Base-by-base conservation (phyloP, 1,284 basidiomycete species). In the Pyrrhoderma noxium region DNA sequence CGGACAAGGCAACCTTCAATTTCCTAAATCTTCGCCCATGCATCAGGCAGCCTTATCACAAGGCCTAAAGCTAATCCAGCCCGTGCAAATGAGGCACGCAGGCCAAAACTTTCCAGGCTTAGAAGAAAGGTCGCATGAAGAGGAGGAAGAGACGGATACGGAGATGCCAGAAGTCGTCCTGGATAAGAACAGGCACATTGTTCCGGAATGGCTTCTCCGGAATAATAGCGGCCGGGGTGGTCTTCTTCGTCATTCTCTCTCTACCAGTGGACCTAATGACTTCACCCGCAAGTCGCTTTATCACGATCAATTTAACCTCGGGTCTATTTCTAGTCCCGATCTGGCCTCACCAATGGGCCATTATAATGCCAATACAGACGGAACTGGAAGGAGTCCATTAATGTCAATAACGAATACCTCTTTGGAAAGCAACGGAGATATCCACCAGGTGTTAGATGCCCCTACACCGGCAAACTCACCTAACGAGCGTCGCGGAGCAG, bases 101-200 rank as follows among this genome's bases (percentile, higher is more conserved):
- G 27, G 11, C 27, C 5, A 31, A 31, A 5, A 31, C 7, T 31
- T 31, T 31, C 27, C 27, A 31, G 7, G 27, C 27, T 11, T 31
- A 11, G 27, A 31, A 5, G 27, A 31, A 31, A 31, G 27, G 27
- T 31, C 27, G 27, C 27, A 31, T 31, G 63, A 62, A 22, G 59
- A 60, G 7, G 64, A 54, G 9, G 70, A 64, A 40, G 75, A 74
- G 53, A 73, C 70, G 14, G 77, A 78, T 56, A 70, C 73, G 1
- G 88, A 93, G 65, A 72, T 93, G 58, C 91, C 92, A 1, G 84
- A 98, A 65, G 95, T 99, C 18, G 84, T 84, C 14, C 76, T 99
- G 39, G 92, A 95, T 61, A 83, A 84, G 58, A 99, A 99, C 64
- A 79, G 90, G 3, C 95, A 99, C 67, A 96, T 99, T 54, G 83